Evolutionary conservation across 352 stramenopile genomes (phyloP).

Genomic region (Phytophthora podocarpi): DNA sequence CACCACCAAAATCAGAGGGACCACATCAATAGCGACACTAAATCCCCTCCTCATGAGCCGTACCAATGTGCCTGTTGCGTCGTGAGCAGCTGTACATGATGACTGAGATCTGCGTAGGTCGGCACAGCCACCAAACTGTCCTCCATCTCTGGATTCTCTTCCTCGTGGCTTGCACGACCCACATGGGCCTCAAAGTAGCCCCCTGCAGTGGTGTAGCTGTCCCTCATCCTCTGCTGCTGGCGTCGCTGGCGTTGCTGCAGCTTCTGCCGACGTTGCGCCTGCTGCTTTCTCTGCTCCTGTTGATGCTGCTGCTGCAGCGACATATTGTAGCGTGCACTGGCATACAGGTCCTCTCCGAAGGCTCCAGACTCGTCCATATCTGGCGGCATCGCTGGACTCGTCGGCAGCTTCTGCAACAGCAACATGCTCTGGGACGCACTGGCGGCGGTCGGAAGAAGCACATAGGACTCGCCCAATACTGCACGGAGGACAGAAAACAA

Average conservation of each 20-base stretch:
- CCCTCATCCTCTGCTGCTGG: slow-evolving; percentile 34
- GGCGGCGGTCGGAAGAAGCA: slow-evolving; percentile 70
- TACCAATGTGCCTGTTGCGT: slow-evolving; percentile 77
- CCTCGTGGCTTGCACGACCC: slow-evolving; percentile 19
- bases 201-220: slow-evolving; percentile 29
- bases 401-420: slow-evolving; percentile 45
- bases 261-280: slow-evolving; percentile 34
- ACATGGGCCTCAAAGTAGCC: slow-evolving; percentile 31
- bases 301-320: slow-evolving; percentile 50
- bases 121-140: slow-evolving; percentile 70
- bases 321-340: slow-evolving; percentile 50
- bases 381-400: slow-evolving; percentile 8
- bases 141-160: slow-evolving; percentile 35
- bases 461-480: slow-evolving; percentile 74
- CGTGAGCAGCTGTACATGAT: slow-evolving; percentile 75
- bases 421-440: slow-evolving; percentile 66
- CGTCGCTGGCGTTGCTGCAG: slow-evolving; percentile 25
- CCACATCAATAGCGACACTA: not conserved
- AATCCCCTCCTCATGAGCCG: not conserved
- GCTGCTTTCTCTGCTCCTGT: slow-evolving; percentile 32
- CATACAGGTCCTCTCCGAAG: slow-evolving; percentile 44
- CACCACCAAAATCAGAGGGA: not conserved
- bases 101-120: slow-evolving; percentile 75
- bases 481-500: not conserved
- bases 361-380: slow-evolving; percentile 39